Conservation (phyloP, 306 rosid species). For the Styphnolobium japonicum region DNA sequence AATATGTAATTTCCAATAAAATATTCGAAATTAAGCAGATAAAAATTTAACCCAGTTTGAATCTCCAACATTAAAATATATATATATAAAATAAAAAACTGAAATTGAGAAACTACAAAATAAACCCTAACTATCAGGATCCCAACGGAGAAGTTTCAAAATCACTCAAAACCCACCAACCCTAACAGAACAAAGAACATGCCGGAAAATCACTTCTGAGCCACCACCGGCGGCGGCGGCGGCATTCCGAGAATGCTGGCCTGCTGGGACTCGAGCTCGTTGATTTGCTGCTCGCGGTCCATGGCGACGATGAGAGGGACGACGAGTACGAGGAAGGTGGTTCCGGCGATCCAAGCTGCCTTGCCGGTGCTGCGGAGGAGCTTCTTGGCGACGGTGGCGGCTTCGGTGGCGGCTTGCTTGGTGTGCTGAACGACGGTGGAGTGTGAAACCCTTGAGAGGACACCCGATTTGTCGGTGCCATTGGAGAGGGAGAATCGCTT, state of each 20-base stretch:
- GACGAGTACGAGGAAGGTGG: constrained; percentile 60
- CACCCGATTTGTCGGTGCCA: background rate
- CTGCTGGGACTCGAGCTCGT: constrained; percentile 77
- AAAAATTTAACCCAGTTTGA: background rate
- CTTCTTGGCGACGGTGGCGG: constrained; percentile 45
- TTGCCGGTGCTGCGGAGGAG: constrained; percentile 79
- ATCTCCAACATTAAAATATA: background rate
- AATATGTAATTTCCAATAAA: background rate
- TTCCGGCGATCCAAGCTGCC: constrained; percentile 89
- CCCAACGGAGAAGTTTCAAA: background rate
- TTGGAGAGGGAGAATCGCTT: background rate
- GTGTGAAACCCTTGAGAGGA: constrained; percentile 37
- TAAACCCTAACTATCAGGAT: background rate
- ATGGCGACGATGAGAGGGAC: constrained; percentile 76
- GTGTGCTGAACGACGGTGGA: constrained; percentile 43
- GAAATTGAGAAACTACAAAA: background rate
- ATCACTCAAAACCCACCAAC: background rate
- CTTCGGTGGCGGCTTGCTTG: constrained; percentile 49
- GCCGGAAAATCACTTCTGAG: constrained; percentile 30
- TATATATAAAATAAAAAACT: background rate
- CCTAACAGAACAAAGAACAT: background rate
- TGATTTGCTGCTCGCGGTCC: constrained; percentile 87
- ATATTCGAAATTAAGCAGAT: background rate
- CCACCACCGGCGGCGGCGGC: background rate
- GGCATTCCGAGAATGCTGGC: constrained; percentile 74